These are phyloP conservation scores for Rhodotorula sp. DNA, from an alignment of 1,284 basidiomycete genomes.

Conservation along the genomic window DNA sequence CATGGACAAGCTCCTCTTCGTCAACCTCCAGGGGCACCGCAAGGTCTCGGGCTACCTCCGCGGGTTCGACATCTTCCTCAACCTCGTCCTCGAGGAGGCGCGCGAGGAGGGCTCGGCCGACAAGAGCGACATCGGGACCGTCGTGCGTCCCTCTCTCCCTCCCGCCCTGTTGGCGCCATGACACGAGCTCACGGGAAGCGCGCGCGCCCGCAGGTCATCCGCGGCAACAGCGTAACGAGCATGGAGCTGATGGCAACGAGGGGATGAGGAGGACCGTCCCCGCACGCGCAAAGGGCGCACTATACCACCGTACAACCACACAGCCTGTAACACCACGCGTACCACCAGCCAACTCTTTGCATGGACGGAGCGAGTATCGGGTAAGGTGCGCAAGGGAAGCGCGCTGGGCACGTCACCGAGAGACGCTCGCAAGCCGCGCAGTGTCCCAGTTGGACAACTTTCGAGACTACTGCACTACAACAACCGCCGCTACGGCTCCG, in stretches of 20 bases:
- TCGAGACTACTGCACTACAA: conserved; percentile 1
- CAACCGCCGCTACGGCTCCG: not conserved
- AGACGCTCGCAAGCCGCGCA: too few relatives aligned
- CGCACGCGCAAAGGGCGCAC: not conserved
- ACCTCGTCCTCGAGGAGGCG: conserved; percentile 94
- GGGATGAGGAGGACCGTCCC: not conserved
- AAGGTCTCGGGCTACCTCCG: conserved; percentile 94
- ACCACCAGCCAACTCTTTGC: too few relatives aligned
- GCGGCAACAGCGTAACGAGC: conserved; percentile 90
- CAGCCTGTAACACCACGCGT: conserved; percentile 2
- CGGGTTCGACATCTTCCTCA: conserved; percentile 98
- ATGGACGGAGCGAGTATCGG: too few relatives aligned
- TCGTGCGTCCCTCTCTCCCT: conserved; percentile 62
- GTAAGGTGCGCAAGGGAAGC: too few relatives aligned
- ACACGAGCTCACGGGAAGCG: not conserved
- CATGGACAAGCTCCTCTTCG: conserved; percentile 96
- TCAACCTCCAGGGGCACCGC: conserved; percentile 93
- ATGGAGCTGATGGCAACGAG: conserved; percentile 62
- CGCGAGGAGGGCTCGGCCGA: conserved; percentile 77
- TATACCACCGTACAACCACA: too few relatives aligned
- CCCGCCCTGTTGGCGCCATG: not conserved
- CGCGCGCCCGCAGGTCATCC: conserved; percentile 69
- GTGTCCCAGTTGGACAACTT: too few relatives aligned
- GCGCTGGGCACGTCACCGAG: too few relatives aligned
- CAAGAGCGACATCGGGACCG: conserved; percentile 84